Conservation (phyloP, 306 rosid species). For the Medicago lupulina region DNA sequence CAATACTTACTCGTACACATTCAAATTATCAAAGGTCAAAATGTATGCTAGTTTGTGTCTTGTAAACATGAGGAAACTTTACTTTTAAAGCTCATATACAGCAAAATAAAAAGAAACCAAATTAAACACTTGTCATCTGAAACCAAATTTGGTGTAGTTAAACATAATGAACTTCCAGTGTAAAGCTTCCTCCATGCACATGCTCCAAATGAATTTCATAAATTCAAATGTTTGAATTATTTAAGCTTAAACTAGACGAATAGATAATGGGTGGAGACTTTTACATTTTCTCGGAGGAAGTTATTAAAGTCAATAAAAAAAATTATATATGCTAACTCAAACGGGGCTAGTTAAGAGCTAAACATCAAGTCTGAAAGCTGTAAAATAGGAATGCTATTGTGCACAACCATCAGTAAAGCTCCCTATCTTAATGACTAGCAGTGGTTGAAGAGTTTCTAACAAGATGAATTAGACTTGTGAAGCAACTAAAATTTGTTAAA, state of each 20-base stretch:
- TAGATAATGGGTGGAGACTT: background rate
- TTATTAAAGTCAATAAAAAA: background rate
- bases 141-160: conserved; percentile 18
- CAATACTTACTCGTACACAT: conserved; percentile 18
- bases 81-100: conserved; percentile 8
- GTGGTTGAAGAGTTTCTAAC: conserved; percentile 15
- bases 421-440: conserved; percentile 5
- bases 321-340: background rate
- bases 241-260: conserved; percentile 15
- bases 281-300: background rate
- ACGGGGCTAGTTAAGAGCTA: conserved; percentile 15
- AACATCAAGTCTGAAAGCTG: conserved; percentile 2
- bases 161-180: background rate
- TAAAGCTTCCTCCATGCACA: background rate
- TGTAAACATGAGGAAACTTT: background rate
- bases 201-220: background rate
- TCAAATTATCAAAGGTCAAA: conserved; percentile 30
- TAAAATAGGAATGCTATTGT: conserved; percentile 18
- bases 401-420: conserved; percentile 13
- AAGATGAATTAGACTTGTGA: background rate
- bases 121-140: background rate
- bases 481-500: conserved; percentile 25
- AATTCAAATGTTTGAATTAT: background rate
- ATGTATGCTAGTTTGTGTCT: conserved; percentile 10
- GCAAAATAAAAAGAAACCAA: conserved; percentile 24